Evolutionary conservation across 164 flowering plant genomes (phyloP).

Genomic region (Warburgia ugandensis): DNA sequence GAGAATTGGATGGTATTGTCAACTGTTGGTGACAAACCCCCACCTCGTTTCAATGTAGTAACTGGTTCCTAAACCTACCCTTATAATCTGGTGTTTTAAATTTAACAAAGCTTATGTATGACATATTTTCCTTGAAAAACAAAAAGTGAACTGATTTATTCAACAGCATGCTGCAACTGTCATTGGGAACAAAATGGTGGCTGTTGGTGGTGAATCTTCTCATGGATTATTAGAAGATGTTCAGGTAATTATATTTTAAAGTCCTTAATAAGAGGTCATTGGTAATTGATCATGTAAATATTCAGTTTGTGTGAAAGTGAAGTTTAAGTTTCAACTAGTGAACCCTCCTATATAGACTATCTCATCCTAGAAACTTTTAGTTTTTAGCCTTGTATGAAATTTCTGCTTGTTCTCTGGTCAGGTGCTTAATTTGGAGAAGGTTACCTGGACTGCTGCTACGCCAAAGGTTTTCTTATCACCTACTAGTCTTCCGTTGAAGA

Average conservation of each 20-base stretch:
- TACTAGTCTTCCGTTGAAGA: slow-evolving; percentile 72
- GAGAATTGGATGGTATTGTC: slow-evolving; percentile 89
- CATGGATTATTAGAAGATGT: slow-evolving; percentile 84
- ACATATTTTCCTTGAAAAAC: background rate
- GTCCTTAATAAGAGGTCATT: no score
- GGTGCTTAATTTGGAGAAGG: slow-evolving; percentile 83
- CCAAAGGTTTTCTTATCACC: slow-evolving; percentile 90
- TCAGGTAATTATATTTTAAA: slow-evolving; percentile 68
- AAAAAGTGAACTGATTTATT: background rate
- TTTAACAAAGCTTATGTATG: background rate
- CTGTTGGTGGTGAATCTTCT: slow-evolving; percentile 95
- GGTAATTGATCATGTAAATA: no score
- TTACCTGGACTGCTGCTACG: slow-evolving; percentile 69
- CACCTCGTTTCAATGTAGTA: slow-evolving; percentile 76
- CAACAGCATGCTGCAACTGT: slow-evolving; percentile 94
- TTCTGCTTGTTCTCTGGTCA: slow-evolving; percentile 22
- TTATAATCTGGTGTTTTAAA: background rate
- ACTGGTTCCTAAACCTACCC: background rate
- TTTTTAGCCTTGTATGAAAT: background rate
- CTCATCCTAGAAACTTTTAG: background rate
- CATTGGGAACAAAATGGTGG: slow-evolving; percentile 91
- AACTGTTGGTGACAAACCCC: slow-evolving; percentile 77
- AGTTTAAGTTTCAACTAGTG: no score
- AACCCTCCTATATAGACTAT: no score
- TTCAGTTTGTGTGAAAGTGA: no score